Evolutionary conservation across 768 basidiomycete genomes (phyloP), one percentile per base, ranked within the genome.

Genomic region (Mrakia hoshinonis): DNA sequence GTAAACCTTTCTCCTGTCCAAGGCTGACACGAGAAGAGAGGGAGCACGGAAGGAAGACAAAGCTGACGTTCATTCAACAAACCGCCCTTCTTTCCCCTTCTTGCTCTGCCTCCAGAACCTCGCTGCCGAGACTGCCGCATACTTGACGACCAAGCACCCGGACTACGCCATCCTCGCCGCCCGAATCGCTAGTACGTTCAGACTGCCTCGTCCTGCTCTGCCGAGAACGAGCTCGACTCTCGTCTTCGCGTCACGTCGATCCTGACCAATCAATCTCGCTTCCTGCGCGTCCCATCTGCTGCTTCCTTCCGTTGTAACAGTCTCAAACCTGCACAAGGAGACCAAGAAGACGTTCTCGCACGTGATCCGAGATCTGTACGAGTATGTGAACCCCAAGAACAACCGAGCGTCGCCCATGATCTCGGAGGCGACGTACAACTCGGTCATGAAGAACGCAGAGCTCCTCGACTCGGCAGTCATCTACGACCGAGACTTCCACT

Each of bases 81-180:
- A 54, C 39, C 11, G 47, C 34, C 38, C 66, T 52, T 69, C 43
- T 7, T 47, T 22, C 20, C 26, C 68, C 72, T 34, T 34, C 10
- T 29, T 39, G 38, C 31, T 26, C 26, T 20, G 58, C 26, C 47
- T 31, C 22, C 69, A 95, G 92, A 97, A 96, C 79, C 88, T 97
- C 49, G 94, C 94, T 0, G 89, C 94, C 9, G 94, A 97, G 82
- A 99, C 96, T 4, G 93, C 96, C 11, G 96, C 96, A 0, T 97
- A 89, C 79, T 87, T 98, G 73, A 98, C 96, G 5, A 98, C 95
- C 34, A 92, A 91, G 75, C 92, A 94, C 77, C 93, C 95, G 10
- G 96, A 99, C 79, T 99, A 99, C 76, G 96, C 96, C 31, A 87
- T 98, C 73, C 91, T 99, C 74, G 96, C 96, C 6, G 96, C 96